Percentiles rank a stretch among this genome's conserved stretches.
Evolutionary conservation across 2,329 filamentous ascomycete species (phyloP).

Genomic region (Davidsoniella virescens): DNA sequence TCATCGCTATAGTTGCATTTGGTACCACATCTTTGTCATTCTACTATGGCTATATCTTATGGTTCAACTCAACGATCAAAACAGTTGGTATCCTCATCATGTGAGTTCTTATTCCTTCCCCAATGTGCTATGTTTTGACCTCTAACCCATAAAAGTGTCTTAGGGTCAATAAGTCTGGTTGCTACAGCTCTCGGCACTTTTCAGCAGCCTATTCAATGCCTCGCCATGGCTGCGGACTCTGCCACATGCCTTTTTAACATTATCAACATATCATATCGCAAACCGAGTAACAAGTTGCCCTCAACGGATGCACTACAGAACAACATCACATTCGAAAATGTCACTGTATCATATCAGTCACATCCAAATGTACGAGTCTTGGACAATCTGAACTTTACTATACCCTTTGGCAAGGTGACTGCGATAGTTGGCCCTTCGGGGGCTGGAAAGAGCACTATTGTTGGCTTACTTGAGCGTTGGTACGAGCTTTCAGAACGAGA

Average conservation of each 20-base stretch:
- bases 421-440: slow-evolving; percentile 61
- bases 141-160: slow-evolving; percentile 13
- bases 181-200: slow-evolving; percentile 20
- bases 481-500: slow-evolving; percentile 31
- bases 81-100: slow-evolving; percentile 15
- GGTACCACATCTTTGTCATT: slow-evolving; percentile 15
- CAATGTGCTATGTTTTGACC: not conserved
- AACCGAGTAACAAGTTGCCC: not conserved
- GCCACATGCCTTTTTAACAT: slow-evolving; percentile 24
- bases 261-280: slow-evolving; percentile 22
- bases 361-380: slow-evolving; percentile 48
- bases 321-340: slow-evolving; percentile 44
- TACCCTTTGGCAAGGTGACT: slow-evolving; percentile 50
- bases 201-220: slow-evolving; percentile 21
- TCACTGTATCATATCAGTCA: slow-evolving; percentile 59
- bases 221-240: slow-evolving; percentile 22
- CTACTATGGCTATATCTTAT: slow-evolving; percentile 15
- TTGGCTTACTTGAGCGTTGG: slow-evolving; percentile 56
- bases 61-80: slow-evolving; percentile 14
- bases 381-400: slow-evolving; percentile 38
- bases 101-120: slow-evolving; percentile 11
- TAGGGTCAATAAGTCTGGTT: slow-evolving; percentile 18
- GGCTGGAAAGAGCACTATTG: slow-evolving; percentile 58
- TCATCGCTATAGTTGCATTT: not conserved
- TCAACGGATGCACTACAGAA: slow-evolving; percentile 28